Base-by-base conservation (phyloP, 1,284 basidiomycete genomes). In the Stereum hirsutum region DNA sequence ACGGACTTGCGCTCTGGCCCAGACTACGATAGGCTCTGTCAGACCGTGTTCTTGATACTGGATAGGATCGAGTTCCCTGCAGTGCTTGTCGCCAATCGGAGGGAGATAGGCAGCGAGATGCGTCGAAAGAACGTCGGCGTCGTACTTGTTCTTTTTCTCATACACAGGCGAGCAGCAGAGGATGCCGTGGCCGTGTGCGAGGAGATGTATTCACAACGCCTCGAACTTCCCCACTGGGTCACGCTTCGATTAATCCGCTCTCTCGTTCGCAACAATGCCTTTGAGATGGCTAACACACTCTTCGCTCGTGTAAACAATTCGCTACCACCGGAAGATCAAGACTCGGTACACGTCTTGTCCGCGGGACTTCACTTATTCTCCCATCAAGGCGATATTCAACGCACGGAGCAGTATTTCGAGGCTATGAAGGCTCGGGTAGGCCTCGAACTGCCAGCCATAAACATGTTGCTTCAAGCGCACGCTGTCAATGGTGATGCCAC, bases 381-480 rank as follows among this genome's bases (percentile, higher is more conserved):
- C 8, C 67, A 67, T 33, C 64, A 72, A 49, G 81, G 81, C 21
- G 64, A 81, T 44, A 47, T 59, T 12, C 51, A 49, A 12, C 59
- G 59, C 10, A 68, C 75, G 0, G 59, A 77, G 43, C 52, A 61
- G 20, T 69, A 64, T 50, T 81, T 69, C 50, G 49, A 60, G 30
- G 52, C 51, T 5, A 57, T 80, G 30, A 44, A 52, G 7, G 53
- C 59, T 12, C 53, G 54, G 20, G 51, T 58, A 3, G 55, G 55
- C 49, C 58, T 60, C 23, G 47, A 53, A 2, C 37, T 52, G 2
- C 47, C 54, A 15, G 67, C 71, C 41, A 63, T 63, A 34, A 63
- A 62, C 19, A 63, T 71, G 55, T 54, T 78, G 23, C 63, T 88
- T 55, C 73, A 76, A 45, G 66, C 71, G 0, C 68, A 77, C 54